Evolutionary conservation across 2,329 filamentous ascomycete species (phyloP).

Genomic region (Daldinia sp.): DNA sequence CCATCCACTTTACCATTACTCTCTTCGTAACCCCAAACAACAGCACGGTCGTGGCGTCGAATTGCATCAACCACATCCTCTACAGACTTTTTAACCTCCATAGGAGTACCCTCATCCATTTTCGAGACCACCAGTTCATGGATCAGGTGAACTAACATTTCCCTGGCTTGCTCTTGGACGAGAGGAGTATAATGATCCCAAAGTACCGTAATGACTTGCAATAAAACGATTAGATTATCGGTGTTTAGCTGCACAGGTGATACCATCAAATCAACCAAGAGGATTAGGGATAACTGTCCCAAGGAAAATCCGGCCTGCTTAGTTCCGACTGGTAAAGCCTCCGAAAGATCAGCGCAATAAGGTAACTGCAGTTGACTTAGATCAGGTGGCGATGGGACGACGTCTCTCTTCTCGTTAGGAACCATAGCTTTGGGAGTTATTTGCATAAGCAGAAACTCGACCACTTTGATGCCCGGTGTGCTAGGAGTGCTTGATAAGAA

Average conservation of each 20-base stretch:
- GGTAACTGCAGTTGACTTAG: constrained; percentile 70
- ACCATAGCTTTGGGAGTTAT: constrained; percentile 98
- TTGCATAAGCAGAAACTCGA: constrained; percentile 91
- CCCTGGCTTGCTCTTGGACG: constrained; percentile 94
- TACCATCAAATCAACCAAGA: constrained; percentile 95
- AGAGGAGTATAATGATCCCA: constrained; percentile 98
- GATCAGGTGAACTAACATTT: constrained; percentile 97
- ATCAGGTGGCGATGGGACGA: constrained; percentile 75
- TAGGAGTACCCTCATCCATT: constrained; percentile 74
- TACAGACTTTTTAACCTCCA: constrained; percentile 73
- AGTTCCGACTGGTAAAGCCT: constrained; percentile 84
- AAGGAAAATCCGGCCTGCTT: constrained; percentile 92
- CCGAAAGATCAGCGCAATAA: constrained; percentile 85
- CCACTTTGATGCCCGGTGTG: constrained; percentile 84
- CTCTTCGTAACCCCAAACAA: constrained; percentile 95
- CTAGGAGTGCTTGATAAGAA: constrained; percentile 84
- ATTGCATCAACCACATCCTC: constrained; percentile 90
- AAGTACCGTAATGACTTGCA: constrained; percentile 91
- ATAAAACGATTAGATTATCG: constrained; percentile 82
- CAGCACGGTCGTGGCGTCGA: constrained; percentile 80
- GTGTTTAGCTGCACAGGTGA: constrained; percentile 82
- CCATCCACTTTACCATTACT: constrained; percentile 81
- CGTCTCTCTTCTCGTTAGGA: constrained; percentile 80
- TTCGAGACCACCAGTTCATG: constrained; percentile 88
- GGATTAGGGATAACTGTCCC: constrained; percentile 89